Percentiles rank a stretch among this genome's conserved stretches.
Evolutionary conservation across 345 rosid genomes (phyloP).

Genomic region (Aurinia saxatilis): DNA sequence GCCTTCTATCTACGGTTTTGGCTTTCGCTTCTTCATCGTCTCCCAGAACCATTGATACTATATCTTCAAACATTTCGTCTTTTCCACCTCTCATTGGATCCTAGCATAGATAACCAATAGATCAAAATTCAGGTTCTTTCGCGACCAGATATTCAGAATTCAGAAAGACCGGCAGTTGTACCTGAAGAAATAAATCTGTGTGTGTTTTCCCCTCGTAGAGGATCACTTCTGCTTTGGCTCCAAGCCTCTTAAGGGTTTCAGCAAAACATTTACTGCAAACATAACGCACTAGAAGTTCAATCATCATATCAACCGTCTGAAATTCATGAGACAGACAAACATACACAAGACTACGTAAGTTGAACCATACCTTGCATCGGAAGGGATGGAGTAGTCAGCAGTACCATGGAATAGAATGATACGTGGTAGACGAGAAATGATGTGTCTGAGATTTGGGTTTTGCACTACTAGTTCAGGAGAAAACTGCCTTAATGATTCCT

Average conservation of each 20-base stretch:
- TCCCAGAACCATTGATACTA: conserved; percentile 55
- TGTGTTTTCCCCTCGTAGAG: conserved; percentile 86
- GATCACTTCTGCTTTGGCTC: conserved; percentile 65
- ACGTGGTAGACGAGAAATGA: conserved; percentile 70
- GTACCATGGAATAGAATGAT: conserved; percentile 84
- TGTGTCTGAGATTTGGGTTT: conserved; percentile 47
- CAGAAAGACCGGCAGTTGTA: conserved; percentile 9
- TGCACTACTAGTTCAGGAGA: conserved; percentile 81
- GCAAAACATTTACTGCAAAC: conserved; percentile 68
- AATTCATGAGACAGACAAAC: background rate
- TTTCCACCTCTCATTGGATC: conserved; percentile 98
- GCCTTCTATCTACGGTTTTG: conserved; percentile 57
- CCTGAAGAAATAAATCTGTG: conserved; percentile 97
- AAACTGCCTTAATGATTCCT: conserved; percentile 60
- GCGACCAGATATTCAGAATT: background rate
- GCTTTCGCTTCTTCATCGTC: conserved; percentile 45
- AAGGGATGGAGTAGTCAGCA: conserved; percentile 89
- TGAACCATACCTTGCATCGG: conserved; percentile 67
- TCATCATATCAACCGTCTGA: conserved; percentile 4
- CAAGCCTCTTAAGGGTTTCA: conserved; percentile 60
- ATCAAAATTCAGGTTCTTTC: conserved; percentile 3
- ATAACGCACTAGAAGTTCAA: background rate
- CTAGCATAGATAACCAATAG: conserved; percentile 30
- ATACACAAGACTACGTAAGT: background rate
- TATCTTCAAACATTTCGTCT: conserved; percentile 81